These are phyloP conservation scores for Sisymbrium irio DNA, from an alignment of 345 rosid genomes.

Conservation along the genomic window DNA sequence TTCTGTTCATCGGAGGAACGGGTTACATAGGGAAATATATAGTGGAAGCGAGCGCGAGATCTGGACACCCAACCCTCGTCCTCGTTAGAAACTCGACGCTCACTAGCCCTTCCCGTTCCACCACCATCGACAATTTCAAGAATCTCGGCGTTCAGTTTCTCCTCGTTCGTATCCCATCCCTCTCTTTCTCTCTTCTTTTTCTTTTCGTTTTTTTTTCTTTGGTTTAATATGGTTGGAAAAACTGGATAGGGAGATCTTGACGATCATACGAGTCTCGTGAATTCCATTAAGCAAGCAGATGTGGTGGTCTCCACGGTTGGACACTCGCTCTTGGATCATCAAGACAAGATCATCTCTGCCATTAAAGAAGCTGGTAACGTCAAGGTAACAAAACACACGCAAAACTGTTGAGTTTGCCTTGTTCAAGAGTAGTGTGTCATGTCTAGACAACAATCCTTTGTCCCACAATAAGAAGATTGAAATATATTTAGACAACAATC, in stretches of 20 bases:
- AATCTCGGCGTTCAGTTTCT: constrained; percentile 36
- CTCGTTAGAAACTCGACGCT: constrained; percentile 35
- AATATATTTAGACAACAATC: too few species aligned
- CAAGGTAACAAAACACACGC: constrained; percentile 46
- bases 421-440: too few species aligned
- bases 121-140: constrained; percentile 31
- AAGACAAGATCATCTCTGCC: constrained; percentile 53
- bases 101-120: constrained; percentile 26
- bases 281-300: constrained; percentile 55
- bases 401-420: too few species aligned
- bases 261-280: constrained; percentile 50
- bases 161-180: constrained; percentile 28
- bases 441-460: too few species aligned
- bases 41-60: constrained; percentile 40
- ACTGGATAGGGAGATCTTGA: constrained; percentile 49
- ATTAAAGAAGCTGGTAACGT: constrained; percentile 65
- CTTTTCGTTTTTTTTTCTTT: not conserved
- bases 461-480: too few species aligned
- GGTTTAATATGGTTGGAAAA: not conserved
- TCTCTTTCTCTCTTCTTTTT: not conserved
- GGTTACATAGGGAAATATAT: constrained; percentile 36
- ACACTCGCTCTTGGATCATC: constrained; percentile 36
- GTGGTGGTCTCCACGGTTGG: constrained; percentile 53
- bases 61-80: constrained; percentile 32
- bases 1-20: constrained; percentile 39